Evolutionary conservation across 2,329 filamentous ascomycete species (phyloP).

Genomic region (Phialocephala subalpina): DNA sequence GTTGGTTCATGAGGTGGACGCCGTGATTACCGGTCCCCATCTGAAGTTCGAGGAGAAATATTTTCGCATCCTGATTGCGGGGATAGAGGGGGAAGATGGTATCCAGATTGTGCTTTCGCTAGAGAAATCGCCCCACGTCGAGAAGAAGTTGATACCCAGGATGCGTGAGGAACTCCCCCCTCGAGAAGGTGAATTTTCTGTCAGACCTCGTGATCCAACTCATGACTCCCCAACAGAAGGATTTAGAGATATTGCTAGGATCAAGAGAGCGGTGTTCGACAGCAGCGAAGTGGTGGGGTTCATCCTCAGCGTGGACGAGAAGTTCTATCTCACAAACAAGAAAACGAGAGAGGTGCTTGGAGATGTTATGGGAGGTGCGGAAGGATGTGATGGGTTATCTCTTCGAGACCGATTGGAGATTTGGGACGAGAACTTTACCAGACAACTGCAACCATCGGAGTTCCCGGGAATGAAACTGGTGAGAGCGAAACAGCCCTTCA

Average conservation of each 20-base stretch:
- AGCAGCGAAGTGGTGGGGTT: slow-evolving; percentile 27
- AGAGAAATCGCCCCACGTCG: slow-evolving; percentile 15
- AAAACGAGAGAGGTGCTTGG: slow-evolving; percentile 29
- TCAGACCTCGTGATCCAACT: not conserved
- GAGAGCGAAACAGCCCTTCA: slow-evolving; percentile 20
- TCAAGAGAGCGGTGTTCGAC: slow-evolving; percentile 36
- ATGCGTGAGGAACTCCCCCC: not conserved
- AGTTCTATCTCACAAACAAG: slow-evolving; percentile 33
- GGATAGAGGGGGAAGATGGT: slow-evolving; percentile 22
- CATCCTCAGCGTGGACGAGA: slow-evolving; percentile 33
- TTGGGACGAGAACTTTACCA: slow-evolving; percentile 33
- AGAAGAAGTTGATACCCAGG: slow-evolving; percentile 3
- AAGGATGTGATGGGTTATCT: slow-evolving; percentile 24
- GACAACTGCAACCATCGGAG: slow-evolving; percentile 21
- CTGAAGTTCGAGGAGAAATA: slow-evolving; percentile 10
- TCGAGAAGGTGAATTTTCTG: not conserved
- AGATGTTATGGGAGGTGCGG: slow-evolving; percentile 29
- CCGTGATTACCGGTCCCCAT: slow-evolving; percentile 14
- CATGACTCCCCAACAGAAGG: not conserved
- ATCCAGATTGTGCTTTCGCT: slow-evolving; percentile 29
- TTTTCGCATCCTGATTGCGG: slow-evolving; percentile 28
- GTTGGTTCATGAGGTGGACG: slow-evolving; percentile 19
- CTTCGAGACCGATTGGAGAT: slow-evolving; percentile 26
- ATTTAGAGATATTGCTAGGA: slow-evolving; percentile 17
- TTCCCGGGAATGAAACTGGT: slow-evolving; percentile 30